Conservation (phyloP, 208 protist genomes). For the Acanthamoeba castellanii region DNA sequence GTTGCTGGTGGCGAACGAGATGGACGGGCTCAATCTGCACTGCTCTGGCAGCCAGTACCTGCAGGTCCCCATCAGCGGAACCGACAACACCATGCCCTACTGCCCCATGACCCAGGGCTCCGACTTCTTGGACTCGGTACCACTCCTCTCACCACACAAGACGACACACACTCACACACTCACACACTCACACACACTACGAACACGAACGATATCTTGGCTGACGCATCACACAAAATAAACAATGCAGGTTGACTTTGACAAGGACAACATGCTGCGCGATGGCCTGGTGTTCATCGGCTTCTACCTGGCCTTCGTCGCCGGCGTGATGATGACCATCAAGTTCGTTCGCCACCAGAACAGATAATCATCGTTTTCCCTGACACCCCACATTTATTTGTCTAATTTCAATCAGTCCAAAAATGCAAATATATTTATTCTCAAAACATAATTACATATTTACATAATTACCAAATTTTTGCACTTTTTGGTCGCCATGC, state of each 20-base stretch:
- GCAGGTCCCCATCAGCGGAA: slow-evolving; percentile 49
- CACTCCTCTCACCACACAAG: no score
- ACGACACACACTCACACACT: no score
- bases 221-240: neutral
- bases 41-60: slow-evolving; percentile 48
- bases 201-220: no score
- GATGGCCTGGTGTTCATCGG: slow-evolving; percentile 11
- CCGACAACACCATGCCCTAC: neutral
- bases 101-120: neutral
- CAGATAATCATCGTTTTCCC: neutral
- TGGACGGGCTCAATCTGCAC: slow-evolving; percentile 47
- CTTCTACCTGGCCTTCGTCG: slow-evolving; percentile 20
- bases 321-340: neutral
- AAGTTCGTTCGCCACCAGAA: slow-evolving; percentile 54
- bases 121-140: slow-evolving; percentile 19
- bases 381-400: neutral
- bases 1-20: slow-evolving; percentile 53
- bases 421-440: no score
- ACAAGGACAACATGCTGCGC: slow-evolving; percentile 52
- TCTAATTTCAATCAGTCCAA: neutral
- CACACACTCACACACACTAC: no score
- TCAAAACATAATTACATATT: no score
- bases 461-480: no score
- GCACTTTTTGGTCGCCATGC: no score
- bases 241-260: neutral